Evolutionary conservation across 164 flowering plant species (phyloP).

Genomic region (Vitis cinerea): DNA sequence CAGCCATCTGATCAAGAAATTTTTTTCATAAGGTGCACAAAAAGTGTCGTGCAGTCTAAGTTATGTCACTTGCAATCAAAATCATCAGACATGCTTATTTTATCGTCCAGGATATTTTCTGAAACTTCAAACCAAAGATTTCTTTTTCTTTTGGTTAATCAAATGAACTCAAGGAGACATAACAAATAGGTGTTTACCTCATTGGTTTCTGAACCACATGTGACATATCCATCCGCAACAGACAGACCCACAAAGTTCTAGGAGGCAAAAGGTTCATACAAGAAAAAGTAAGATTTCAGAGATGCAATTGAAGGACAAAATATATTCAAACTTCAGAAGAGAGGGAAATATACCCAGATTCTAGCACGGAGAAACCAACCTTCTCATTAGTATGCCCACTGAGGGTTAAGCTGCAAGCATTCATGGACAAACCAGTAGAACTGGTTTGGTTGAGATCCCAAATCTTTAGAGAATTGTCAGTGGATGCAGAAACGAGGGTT

Average conservation of each 20-base stretch:
- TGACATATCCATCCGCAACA: slow-evolving; percentile 80
- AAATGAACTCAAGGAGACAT: neutral
- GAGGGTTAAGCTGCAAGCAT: slow-evolving; percentile 75
- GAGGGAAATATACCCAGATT: neutral
- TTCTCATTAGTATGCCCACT: slow-evolving; percentile 92
- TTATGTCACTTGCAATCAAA: too few relatives aligned
- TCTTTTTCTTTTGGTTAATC: too few relatives aligned
- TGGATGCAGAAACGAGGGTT: slow-evolving; percentile 90
- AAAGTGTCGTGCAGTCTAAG: too few relatives aligned
- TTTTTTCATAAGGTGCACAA: too few relatives aligned
- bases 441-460: slow-evolving; percentile 87
- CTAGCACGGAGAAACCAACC: slow-evolving; percentile 41
- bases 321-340: neutral
- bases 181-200: slow-evolving; percentile 53
- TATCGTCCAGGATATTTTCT: too few relatives aligned
- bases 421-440: slow-evolving; percentile 46
- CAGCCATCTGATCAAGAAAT: too few relatives aligned
- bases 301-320: neutral
- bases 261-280: slow-evolving; percentile 10
- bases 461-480: slow-evolving; percentile 84
- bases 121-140: too few relatives aligned
- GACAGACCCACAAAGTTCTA: slow-evolving; percentile 96
- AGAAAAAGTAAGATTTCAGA: neutral
- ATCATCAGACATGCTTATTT: too few relatives aligned
- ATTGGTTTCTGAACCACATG: slow-evolving; percentile 96